Conservation (phyloP, 805 yeast species). For the Wickerhamomyces chambardii region DNA sequence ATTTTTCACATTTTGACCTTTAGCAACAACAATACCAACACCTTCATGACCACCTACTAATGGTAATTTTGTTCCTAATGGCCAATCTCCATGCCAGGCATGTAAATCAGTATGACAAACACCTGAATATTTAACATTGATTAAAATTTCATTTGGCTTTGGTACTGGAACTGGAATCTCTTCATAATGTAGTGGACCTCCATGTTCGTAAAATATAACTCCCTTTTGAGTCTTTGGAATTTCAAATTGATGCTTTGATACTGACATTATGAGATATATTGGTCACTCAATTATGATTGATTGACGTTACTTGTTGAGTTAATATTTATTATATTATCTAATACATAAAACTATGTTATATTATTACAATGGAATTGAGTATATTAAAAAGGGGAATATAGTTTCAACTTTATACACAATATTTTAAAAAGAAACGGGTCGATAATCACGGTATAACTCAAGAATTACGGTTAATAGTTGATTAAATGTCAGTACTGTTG, state of each 20-base stretch:
- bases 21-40: constrained; percentile 61
- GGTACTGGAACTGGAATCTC: constrained; percentile 51
- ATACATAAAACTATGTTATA: too few relatives aligned
- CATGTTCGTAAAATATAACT: constrained; percentile 38
- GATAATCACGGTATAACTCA: too few relatives aligned
- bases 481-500: too few relatives aligned
- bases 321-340: too few relatives aligned
- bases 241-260: neutral
- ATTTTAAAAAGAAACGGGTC: too few relatives aligned
- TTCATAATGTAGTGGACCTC: constrained; percentile 36
- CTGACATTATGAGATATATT: too few relatives aligned
- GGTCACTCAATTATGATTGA: too few relatives aligned
- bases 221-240: constrained; percentile 41
- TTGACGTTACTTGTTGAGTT: too few relatives aligned
- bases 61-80: constrained; percentile 46
- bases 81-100: constrained; percentile 65
- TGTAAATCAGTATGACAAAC: constrained; percentile 63
- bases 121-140: constrained; percentile 54
- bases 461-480: too few relatives aligned
- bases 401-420: too few relatives aligned
- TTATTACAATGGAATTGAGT: too few relatives aligned
- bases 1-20: constrained; percentile 49
- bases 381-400: too few relatives aligned
- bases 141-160: constrained; percentile 43
- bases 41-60: constrained; percentile 71